Base-by-base conservation (phyloP, 768 basidiomycete species). In the Rhizopogon vinicolor region DNA sequence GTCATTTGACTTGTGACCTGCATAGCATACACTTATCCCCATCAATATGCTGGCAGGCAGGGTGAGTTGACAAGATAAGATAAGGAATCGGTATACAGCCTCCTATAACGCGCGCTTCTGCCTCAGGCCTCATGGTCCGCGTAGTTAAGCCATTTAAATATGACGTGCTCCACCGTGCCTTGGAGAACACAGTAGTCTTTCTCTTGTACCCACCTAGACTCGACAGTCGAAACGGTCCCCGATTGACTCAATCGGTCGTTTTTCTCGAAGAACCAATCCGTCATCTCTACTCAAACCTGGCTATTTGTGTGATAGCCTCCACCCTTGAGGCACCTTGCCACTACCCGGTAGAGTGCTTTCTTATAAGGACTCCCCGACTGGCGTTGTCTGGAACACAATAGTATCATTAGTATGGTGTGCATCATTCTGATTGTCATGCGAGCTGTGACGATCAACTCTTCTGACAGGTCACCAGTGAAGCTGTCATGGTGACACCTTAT, bases 401-500 rank as follows among this genome's bases (percentile, higher is more conserved):
- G 33, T 35, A 49, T 5, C 46, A 35, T 35, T 49, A 31, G 33
- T 35, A 49, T 5, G 46, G 19, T 0, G 19, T 35, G 19, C 33
- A 13, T 35, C 46, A 22, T 35, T 35, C 19, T 35, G 8, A 35
- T 33, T 10, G 46, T 3, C 14, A 14, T 1, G 31, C 19, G 19
- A 49, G 13, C 1, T 19, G 19, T 7, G 13, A 49, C 22, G 4
- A 35, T 22, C n/a, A n/a, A 41, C 4, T 35, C 8, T 49, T 35
- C 35, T 22, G 14, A 49, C 33, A 49, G 46, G 35, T 22, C 13
- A 7, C 46, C 4, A 14, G n/a, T 49, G 46, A 49, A 35, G 8
- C 44, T 10, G 33, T 49, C 19, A 64, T 65, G 13, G 62, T 74
- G 40, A 66, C 68, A 25, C 72, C 69, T 13, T 77, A 80, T 56